phyloP scores from a whole-genome alignment of 345 rosid species.

The Gossypium arboreum region DNA sequence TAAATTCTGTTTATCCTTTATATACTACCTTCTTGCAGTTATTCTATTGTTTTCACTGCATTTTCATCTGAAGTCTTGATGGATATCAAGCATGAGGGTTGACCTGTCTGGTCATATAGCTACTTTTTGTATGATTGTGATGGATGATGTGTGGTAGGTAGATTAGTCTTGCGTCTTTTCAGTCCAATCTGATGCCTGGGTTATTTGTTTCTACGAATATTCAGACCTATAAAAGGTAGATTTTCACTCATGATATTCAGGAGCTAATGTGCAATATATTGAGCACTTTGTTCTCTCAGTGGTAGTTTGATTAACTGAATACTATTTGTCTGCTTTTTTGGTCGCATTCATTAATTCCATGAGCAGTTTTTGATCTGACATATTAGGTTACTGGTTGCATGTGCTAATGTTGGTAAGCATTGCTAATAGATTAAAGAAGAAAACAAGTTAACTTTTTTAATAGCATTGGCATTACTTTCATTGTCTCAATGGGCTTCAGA shows the following conservation, averaged over 20 bases:
- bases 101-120: not conserved
- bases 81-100: not conserved
- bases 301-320: not conserved
- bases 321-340: not conserved
- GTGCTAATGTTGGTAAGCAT: not conserved
- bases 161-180: not conserved
- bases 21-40: not conserved
- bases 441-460: not conserved
- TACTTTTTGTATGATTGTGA: not conserved
- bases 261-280: not conserved
- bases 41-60: not conserved
- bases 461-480: not conserved
- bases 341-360: not conserved
- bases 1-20: slow-evolving; percentile 17
- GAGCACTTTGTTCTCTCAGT: not conserved
- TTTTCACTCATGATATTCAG: not conserved
- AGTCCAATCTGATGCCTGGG: not conserved
- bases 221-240: not conserved
- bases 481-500: not conserved
- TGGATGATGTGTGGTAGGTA: not conserved
- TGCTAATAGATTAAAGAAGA: not conserved
- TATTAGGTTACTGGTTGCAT: not conserved
- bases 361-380: not conserved
- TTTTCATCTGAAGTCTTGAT: not conserved
- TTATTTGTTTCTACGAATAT: not conserved